Conservation (phyloP, 495 filamentous ascomycete genomes). For the Penicillium fimorum region DNA sequence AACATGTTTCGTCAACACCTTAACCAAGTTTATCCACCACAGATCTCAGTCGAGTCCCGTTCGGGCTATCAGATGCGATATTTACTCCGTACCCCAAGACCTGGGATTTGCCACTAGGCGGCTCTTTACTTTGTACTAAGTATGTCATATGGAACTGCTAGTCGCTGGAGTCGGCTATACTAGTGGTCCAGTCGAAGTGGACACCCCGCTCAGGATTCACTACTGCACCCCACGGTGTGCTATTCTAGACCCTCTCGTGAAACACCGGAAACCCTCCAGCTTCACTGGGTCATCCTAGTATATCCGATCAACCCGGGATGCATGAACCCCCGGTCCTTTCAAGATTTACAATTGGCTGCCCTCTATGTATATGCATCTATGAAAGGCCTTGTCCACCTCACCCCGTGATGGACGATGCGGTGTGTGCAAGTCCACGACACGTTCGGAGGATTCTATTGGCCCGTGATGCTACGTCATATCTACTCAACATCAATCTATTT, state of each 20-base stretch:
- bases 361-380: background rate
- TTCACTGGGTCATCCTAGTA: background rate
- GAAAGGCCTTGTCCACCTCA: background rate
- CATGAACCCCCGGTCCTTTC: background rate
- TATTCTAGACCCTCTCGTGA: constrained; percentile 22
- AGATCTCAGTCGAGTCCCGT: background rate
- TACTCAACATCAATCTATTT: background rate
- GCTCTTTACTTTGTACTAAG: constrained; percentile 6
- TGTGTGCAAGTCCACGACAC: constrained; percentile 2
- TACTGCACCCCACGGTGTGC: constrained; percentile 25
- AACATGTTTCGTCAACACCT: background rate
- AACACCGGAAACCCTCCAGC: constrained; percentile 13
- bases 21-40: background rate
- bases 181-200: constrained; percentile 16
- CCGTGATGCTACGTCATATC: constrained; percentile 8
- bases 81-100: background rate
- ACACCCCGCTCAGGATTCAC: constrained; percentile 4
- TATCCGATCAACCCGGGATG: constrained; percentile 6
- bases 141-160: constrained; percentile 21
- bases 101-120: constrained; percentile 21
- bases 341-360: background rate
- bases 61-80: constrained; percentile 5
- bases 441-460: background rate
- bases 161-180: constrained; percentile 17
- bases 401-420: background rate